Evolutionary conservation across 805 yeast species (phyloP), one percentile per base, ranked within the genome.

Genomic region (Metschnikowia shivogae): DNA sequence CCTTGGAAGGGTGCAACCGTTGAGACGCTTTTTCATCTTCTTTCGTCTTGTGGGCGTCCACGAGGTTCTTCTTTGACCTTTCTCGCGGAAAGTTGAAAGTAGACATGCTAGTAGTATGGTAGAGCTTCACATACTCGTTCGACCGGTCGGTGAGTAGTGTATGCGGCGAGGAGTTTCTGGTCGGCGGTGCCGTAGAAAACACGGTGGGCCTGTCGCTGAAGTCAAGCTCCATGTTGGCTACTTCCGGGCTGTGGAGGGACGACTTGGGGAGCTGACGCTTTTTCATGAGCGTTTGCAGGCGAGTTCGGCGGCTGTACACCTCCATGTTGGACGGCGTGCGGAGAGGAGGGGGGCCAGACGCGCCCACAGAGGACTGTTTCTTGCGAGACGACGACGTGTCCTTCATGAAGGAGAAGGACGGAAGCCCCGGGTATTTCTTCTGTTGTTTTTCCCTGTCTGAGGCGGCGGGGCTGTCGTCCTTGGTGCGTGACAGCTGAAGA

Each of bases 351-450:
- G 20, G 24, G 4, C 39, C 31, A 3, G 47, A 44, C 29, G 39
- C 43, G 10, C 38, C 40, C 11, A 27, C 31, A 6, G 39, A 11
- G 3, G 49, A 20, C 48, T 62, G 65, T 45, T 69, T 66, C 45
- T 61, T 61, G 14, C 62, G 53, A 1, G 74, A 69, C 2, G 73
- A 65, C 10, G 72, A 52, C 0, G 74, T 70, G 8, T 65, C 72
- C 34, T 59, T 57, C 76, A 70, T 70, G 47, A 70, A 70, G 6
- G 74, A 67, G 39, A 63, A 60, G 35, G 54, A 59, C 40, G 49
- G 52, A 12, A 34, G 5, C n/a, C 54, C 55, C 10, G 39, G 48
- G 46, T 41, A 14, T 24, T 35, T 40, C 14, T 44, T 42, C 6
- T 47, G 45, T 31, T 42, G 43, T 20, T 43, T 33, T 28, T 45